Conservation (phyloP, 2,329 filamentous ascomycete species). For the Alternaria sp. region DNA sequence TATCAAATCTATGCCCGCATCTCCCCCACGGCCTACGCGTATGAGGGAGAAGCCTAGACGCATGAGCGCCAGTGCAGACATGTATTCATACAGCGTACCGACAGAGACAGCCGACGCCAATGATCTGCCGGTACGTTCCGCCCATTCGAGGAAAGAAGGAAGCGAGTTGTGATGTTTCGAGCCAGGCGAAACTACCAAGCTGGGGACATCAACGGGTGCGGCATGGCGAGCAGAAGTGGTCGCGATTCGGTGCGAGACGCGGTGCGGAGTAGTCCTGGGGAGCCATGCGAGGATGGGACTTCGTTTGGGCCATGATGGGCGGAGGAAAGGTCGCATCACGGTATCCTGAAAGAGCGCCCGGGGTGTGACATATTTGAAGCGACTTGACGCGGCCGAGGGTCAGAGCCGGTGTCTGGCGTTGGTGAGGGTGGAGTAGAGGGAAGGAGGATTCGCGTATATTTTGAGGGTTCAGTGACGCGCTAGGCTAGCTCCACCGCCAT, state of each 20-base stretch:
- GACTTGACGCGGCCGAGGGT: not conserved
- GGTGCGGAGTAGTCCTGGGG: conserved; percentile 32
- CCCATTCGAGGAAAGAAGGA: conserved; percentile 71
- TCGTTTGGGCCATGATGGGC: conserved; percentile 34
- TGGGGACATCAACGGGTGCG: conserved; percentile 40
- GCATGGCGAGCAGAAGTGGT: conserved; percentile 35
- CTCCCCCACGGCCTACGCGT: conserved; percentile 71
- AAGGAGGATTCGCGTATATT: conserved; percentile 28
- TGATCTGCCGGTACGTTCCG: conserved; percentile 64
- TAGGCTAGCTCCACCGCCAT: conserved; percentile 32
- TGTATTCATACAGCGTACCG: conserved; percentile 83
- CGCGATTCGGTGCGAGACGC: conserved; percentile 39
- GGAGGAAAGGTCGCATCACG: conserved; percentile 42
- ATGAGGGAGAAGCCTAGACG: conserved; percentile 70
- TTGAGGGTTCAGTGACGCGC: conserved; percentile 21
- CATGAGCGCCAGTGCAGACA: conserved; percentile 64
- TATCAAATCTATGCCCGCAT: conserved; percentile 78
- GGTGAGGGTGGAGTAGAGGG: conserved; percentile 11
- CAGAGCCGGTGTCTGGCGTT: not conserved
- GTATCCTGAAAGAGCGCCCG: conserved; percentile 3
- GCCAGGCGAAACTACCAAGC: conserved; percentile 39
- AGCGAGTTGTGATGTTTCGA: conserved; percentile 68
- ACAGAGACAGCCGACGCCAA: conserved; percentile 68
- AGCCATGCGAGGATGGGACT: conserved; percentile 31
- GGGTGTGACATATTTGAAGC: conserved; percentile 36